Base-by-base conservation (phyloP, 495 filamentous ascomycete species). In the Emericellopsis terricola region DNA sequence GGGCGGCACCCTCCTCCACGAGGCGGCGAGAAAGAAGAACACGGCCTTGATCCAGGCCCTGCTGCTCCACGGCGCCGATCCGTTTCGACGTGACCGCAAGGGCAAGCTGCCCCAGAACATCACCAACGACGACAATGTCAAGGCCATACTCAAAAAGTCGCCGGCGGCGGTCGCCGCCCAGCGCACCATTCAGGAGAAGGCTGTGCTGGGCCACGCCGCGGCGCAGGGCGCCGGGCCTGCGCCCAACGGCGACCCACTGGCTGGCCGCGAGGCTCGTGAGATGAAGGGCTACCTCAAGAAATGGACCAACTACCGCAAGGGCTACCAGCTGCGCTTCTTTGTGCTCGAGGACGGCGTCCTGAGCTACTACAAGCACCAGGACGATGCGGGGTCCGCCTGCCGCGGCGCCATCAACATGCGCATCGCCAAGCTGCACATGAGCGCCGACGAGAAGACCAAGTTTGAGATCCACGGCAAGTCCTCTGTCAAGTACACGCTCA, bases 251-350 rank as follows among this genome's bases (percentile, higher is more conserved):
- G 80, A 91, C 41, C 62, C 65, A 18, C 57, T 84, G 36, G 76
- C 75, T 28, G 73, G 77, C 6, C 89, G 86, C 42, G 89, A 97
- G 40, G 73, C 77, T 8, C 71, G 85, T 29, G 89, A 96, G 52
- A 94, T 96, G 83, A 93, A 86, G 56, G 89, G 89, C 7, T 97
- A 96, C 51, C 60, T 97, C 37, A 94, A 94, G 53, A 97, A 97
- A 49, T 97, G 89, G 89, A 96, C 89, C 15, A 97, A 97, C 46
- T 97, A 97, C 51, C 83, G 86, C 7, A 82, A 74, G 46, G 89
- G 89, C 3, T 96, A 89, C 57, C 94, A 97, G 57, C 57, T 97
- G 34, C 69, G 89, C 31, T 97, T 87, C 85, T 97, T 97, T 53
- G 91, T 96, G 1, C 66, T 97, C 15, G 89, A 97, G 45, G 91